Base-by-base conservation (phyloP, 2,329 filamentous ascomycete genomes). In the Polytolypa hystricis region DNA sequence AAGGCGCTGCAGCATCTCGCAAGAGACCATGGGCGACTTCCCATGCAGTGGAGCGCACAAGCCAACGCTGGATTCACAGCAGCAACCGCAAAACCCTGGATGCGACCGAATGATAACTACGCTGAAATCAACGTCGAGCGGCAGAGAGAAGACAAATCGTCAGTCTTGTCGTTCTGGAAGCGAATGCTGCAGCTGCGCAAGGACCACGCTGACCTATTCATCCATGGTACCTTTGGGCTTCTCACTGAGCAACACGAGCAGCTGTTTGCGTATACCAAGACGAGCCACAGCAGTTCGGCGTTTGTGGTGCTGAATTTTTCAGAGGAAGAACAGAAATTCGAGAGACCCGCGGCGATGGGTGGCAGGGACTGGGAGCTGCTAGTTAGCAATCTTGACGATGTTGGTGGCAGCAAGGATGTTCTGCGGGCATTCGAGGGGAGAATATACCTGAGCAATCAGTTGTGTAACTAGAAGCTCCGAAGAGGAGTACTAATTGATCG, bases 41-140 rank as follows among this genome's bases (percentile, higher is more conserved):
- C 53, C 4, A 49, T 57, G 14, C 27, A 49, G 42, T 49, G 41
- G 46, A 46, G 28, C 14, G 39, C 35, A 9, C 40, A 37, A 12
- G 30, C 41, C 30, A 40, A 47, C 16, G 41, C 38, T 1, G 45
- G 44, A 11, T 45, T 47, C 37, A 42, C 39, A 9, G 36, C 34
- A 21, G 39, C 39, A 7, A 41, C 38, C 11, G 39, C 33, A n/a
- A 33, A 47, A 20, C 75, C 78, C 2, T 83, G 79, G 79, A 81
- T 82, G 67, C 65, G 67, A 14, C 67, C 73, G 19, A 73, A 79
- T 49, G 68, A 75, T 42, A 69, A 73, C 48, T 74, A 73, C 50
- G 50, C 51, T 2, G 53, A 63, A 18, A 65, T 77, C 58, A 83
- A 83, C 49, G 75, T 71, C 19, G 65, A 64, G 1, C 46, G 59